Evolutionary conservation across 352 stramenopile genomes (phyloP), one percentile per base, ranked within the genome.

Genomic region (Pythium aphanidermatum): DNA sequence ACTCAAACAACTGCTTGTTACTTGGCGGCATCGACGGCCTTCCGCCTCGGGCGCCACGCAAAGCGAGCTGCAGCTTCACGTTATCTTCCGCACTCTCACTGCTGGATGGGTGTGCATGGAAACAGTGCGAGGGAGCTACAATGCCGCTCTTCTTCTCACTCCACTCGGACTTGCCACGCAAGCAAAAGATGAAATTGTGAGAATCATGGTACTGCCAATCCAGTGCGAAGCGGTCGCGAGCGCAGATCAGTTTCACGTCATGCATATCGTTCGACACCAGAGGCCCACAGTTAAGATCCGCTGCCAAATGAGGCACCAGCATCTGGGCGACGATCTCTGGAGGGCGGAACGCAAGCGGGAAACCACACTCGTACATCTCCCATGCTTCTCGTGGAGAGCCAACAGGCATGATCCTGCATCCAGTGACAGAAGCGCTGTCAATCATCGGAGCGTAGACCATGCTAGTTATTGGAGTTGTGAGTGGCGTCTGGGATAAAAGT

Each of bases 141-240:
- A 81, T 35, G 12, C 25, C 11, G 2, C 36, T 41, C 16, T 26
- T 31, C 33, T 65, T 61, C 3, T 53, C 28, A 31, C 55, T 68
- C 64, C 66, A 80, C 20, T 46, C 1, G 1, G 46, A 26, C 2
- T 63, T 68, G 0, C 73, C 76, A 2, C 32, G 40, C 4, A 84
- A 45, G 12, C 64, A 55, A 12, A 88, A 56, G 3, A 77, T 42
- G 28, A 88, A 60, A 1, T 20, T 61, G 34, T 84, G 60, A 0
- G 30, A 48, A 12, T 46, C 53, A 27, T 68, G 60, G 27, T 73
- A 73, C n/a, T 59, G 71, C 73, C 69, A 86, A 9, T 67, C 51
- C 16, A 56, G 27, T 4, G 60, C n/a, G 1, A 43, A 51, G 25
- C 5, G 27, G 1, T 11, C 19, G 2, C 43, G 51, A 2, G 19